These are phyloP conservation scores for Pneumocystis jirovecii DNA, from an alignment of 1,139 yeast species.

Conservation along the genomic window DNA sequence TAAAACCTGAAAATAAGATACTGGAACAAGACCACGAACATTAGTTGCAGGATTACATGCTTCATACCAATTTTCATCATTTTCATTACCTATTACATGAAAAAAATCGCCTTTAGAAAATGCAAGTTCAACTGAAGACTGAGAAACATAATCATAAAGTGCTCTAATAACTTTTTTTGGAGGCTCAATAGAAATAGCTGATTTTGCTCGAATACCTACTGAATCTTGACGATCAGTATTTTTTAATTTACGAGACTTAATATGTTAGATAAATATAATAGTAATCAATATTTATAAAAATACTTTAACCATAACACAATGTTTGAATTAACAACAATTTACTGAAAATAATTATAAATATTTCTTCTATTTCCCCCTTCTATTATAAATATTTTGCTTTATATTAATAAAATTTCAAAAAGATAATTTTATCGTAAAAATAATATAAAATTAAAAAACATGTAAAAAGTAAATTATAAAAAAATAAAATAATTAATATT, in stretches of 20 bases:
- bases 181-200: constrained; percentile 10
- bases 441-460: neutral
- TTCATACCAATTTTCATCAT: constrained; percentile 64
- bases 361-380: neutral
- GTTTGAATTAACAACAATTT: neutral
- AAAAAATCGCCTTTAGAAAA: constrained; percentile 78
- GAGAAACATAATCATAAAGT: constrained; percentile 59
- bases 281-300: neutral
- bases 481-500: constrained; percentile 2
- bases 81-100: constrained; percentile 54
- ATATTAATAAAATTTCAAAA: neutral
- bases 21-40: constrained; percentile 75
- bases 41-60: constrained; percentile 78
- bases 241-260: neutral
- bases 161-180: constrained; percentile 48
- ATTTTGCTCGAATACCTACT: neutral
- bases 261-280: neutral
- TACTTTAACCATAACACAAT: neutral
- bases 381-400: neutral
- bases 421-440: neutral
- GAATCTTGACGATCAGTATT: neutral
- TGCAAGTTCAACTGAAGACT: constrained; percentile 66
- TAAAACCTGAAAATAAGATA: constrained; percentile 65
- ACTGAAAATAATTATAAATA: neutral
- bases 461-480: neutral